A percentile compares a stretch with the other conserved stretches of the same genome.
These are phyloP conservation scores for Phytophthora tentaculata DNA, from an alignment of 352 stramenopile genomes.

Conservation along the genomic window DNA sequence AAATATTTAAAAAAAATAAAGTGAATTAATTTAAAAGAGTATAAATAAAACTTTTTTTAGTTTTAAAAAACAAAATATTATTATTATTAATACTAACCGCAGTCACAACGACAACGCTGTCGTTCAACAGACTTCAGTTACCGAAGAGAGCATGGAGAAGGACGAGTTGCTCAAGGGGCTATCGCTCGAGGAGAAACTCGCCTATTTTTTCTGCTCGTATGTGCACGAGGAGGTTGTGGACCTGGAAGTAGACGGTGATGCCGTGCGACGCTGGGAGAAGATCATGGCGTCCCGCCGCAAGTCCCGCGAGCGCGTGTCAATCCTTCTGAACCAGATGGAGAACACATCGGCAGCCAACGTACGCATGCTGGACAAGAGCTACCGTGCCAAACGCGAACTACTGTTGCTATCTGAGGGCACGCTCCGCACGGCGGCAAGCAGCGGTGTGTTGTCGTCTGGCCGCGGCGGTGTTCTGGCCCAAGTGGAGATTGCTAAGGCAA, in stretches of 20 bases:
- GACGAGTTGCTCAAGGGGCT: constrained; percentile 44
- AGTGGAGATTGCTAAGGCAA: constrained; percentile 58
- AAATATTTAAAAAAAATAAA: too few species aligned
- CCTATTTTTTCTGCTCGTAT: constrained; percentile 79
- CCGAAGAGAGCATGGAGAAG: constrained; percentile 29
- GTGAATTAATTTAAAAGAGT: too few species aligned
- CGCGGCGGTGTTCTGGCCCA: constrained; percentile 41
- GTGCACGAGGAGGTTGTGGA: constrained; percentile 66
- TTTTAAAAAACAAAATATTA: too few species aligned
- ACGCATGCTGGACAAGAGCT: constrained; percentile 73
- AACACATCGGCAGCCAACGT: constrained; percentile 69
- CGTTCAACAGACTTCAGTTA: too few species aligned
- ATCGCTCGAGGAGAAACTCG: constrained; percentile 76
- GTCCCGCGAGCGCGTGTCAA: constrained; percentile 65
- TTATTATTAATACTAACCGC: too few species aligned
- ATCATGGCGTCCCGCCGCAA: constrained; percentile 61
- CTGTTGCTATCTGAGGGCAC: constrained; percentile 67
- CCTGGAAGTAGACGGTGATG: constrained; percentile 54
- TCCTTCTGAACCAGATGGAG: constrained; percentile 69
- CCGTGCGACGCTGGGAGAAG: constrained; percentile 64
- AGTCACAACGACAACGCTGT: too few species aligned
- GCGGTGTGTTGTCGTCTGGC: constrained; percentile 13
- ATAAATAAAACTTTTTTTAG: too few species aligned
- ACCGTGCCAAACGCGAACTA: constrained; percentile 72
- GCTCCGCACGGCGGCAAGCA: constrained; percentile 23